Evolutionary conservation across 768 basidiomycete species (phyloP), one percentile per base, ranked within the genome.

Genomic region (Lentinula guzmanii): DNA sequence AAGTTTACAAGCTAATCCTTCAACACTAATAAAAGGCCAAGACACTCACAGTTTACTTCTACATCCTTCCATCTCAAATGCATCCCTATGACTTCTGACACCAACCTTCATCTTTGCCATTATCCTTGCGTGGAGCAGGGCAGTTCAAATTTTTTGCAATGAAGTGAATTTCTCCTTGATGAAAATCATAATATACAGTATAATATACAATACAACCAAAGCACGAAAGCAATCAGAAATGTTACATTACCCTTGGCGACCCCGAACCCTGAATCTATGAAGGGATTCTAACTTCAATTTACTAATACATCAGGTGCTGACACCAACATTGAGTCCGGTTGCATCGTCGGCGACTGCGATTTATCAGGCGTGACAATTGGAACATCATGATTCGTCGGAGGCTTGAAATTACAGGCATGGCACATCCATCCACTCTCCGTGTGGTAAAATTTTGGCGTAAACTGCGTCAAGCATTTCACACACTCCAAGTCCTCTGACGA

Each of bases 401-500:
- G 53, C 37, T 24, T 51, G 65, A 77, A 82, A 68, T 82, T 74
- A 64, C 82, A 83, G 64, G 71, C 71, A 64, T 83, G 82, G 65
- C 82, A 83, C 61, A 77, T 66, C 72, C 73, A 80, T 28, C 61
- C 56, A 41, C 57, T 53, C 28, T 64, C 65, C 58, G 74, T 65
- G 18, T 77, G 82, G 71, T 93, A 86, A 73, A 93, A 94, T 53
- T 81, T 82, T 2, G 91, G 91, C 16, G 91, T 91, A 70, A 81
- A 90, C 62, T 82, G 81, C 1, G 91, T 87, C 45, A 75, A 70
- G 70, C 91, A 94, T 31, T 75, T 73, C 63, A 74, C 75, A 69
- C 91, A 94, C 66, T 78, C 74, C 31, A 78, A 77, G 21, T 81
- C 69, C 65, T 9, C 68, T 63, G 2, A 65, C 63, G 48, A 70